A percentile compares a stretch with the other conserved stretches of the same genome.
phyloP scores from a whole-genome alignment of 2,329 filamentous ascomycete genomes.

The Stagonosporopsis rhizophila region DNA sequence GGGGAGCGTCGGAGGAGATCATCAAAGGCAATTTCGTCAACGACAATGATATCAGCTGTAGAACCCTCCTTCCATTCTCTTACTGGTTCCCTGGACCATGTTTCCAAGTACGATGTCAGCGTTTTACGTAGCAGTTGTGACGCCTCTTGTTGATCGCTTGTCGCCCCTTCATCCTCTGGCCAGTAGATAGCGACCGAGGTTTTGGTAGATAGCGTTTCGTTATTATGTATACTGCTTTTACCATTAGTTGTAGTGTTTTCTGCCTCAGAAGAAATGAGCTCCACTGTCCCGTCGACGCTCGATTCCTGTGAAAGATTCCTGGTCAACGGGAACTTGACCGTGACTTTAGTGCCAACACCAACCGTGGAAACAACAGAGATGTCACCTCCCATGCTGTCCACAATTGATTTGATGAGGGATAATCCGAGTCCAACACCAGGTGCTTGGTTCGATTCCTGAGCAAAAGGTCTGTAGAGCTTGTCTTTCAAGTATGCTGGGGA shows the following conservation, averaged over 20 bases:
- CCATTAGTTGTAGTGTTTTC: neutral
- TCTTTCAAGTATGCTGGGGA: constrained; percentile 26
- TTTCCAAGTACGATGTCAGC: constrained; percentile 19
- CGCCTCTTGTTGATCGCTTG: neutral
- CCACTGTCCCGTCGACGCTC: neutral
- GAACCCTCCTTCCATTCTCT: constrained; percentile 1
- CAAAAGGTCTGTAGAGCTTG: constrained; percentile 30
- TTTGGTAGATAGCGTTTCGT: neutral
- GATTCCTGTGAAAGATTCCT: constrained; percentile 8
- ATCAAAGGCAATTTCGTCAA: constrained; percentile 5
- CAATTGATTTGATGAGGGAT: constrained; percentile 28
- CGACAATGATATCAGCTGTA: constrained; percentile 4
- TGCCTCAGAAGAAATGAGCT: neutral
- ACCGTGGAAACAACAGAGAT: constrained; percentile 24
- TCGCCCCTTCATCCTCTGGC: neutral
- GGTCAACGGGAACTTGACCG: constrained; percentile 6
- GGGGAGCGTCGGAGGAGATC: constrained; percentile 1
- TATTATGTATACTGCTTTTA: neutral
- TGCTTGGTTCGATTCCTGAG: constrained; percentile 29
- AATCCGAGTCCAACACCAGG: constrained; percentile 32
- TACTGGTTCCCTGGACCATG: constrained; percentile 26
- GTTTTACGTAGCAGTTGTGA: constrained; percentile 12
- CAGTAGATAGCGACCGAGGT: constrained; percentile 2
- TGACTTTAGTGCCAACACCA: constrained; percentile 11
- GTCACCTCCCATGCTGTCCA: constrained; percentile 23